Evolutionary conservation across 306 rosid species (phyloP), one percentile per base, ranked within the genome.

Genomic region (Lagenaria siceraria): DNA sequence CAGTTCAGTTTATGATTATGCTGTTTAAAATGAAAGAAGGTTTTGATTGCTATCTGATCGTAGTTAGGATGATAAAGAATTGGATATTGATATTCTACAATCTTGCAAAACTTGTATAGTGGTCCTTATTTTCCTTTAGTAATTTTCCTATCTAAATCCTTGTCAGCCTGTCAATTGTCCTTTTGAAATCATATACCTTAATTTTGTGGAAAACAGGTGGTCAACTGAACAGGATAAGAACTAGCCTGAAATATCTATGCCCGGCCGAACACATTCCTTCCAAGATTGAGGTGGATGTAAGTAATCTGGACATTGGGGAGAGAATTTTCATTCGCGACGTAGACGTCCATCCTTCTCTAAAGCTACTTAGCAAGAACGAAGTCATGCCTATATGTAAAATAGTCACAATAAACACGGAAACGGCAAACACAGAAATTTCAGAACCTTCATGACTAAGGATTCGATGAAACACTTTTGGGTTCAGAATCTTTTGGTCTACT

Each of bases 181-280:
- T 59, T 40, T 6, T 59, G 42, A 25, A 35, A 31, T 51, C 56
- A 43, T 49, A 78, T 75, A 46, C 60, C 69, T 72, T 58, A 59
- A 52, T 68, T 76, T 53, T 78, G 36, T 13, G 78, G 69, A 55
- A 78, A 72, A 54, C 90, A 95, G 96, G 97, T 53, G 97, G 99
- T 46, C 24, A 62, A 40, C 83, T 95, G 78, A 86, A 88, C 79
- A 87, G 79, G 85, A 85, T 89, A 82, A 89, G 97, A 89, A 79
- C 89, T 46, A 87, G 87, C 80, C 85, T 95, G n/a, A 90, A 51
- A 68, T 90, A 80, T 80, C 81, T 86, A 29, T 83, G 96, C 77
- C 97, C 96, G 8, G 91, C 97, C 2, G 91, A 95, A 82, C 90
- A 88, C 79, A 88, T 95, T 80, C 99, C 97, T 74, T 63, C 89